A percentile compares a stretch with the other conserved stretches of the same genome.
These are phyloP conservation scores for Neurospora sp. DNA, from an alignment of 495 filamentous ascomycete genomes.

Conservation along the genomic window DNA sequence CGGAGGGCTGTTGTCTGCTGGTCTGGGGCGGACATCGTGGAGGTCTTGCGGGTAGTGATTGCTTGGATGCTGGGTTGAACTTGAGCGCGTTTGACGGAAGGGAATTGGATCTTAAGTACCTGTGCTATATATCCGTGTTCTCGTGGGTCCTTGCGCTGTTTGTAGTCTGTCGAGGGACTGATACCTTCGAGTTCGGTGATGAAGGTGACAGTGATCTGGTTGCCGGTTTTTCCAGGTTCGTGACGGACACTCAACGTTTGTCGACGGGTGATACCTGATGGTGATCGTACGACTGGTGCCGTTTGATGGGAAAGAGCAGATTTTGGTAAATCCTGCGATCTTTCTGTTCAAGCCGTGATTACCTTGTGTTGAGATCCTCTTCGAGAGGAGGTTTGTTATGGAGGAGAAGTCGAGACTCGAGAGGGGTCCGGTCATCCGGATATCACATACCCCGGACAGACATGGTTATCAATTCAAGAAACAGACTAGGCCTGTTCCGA, in stretches of 20 bases:
- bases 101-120: background rate
- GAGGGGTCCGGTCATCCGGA: background rate
- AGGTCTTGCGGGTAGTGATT: background rate
- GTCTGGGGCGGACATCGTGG: background rate
- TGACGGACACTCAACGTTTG: background rate
- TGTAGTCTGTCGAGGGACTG: background rate
- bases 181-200: background rate
- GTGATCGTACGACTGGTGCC: background rate
- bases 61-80: background rate
- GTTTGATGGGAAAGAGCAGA: background rate
- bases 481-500: background rate
- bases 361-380: background rate
- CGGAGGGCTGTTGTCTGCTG: constrained; percentile 21
- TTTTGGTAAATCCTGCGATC: background rate
- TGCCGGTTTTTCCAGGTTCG: accelerated
- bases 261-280: accelerated
- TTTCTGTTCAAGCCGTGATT: background rate
- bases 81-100: background rate
- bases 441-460: background rate
- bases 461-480: background rate
- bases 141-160: background rate
- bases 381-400: background rate
- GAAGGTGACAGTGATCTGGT: background rate
- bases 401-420: background rate
- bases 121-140: background rate